Evolutionary conservation across 1,139 yeast genomes (phyloP), one percentile per base, ranked within the genome.

Genomic region (Scheffersomyces quercinus): DNA sequence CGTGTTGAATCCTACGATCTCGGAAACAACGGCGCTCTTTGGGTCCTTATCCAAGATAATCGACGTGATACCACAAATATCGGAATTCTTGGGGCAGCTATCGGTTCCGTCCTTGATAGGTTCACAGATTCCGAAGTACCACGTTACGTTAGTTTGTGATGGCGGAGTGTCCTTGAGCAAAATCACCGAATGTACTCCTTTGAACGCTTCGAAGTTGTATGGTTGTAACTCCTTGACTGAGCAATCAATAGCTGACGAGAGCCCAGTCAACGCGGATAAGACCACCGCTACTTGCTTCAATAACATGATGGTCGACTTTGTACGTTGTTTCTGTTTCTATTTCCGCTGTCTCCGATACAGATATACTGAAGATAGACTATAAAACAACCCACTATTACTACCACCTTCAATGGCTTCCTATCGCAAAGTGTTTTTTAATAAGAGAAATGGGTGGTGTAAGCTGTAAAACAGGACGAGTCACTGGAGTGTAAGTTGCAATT

Each of bases 101-200:
- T 65, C 65, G 5, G 70, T 62, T 5, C 59, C 65, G 29, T 64
- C 67, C 26, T 65, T 60, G 28, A 78, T 63, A 8, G 79, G 67
- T 37, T 78, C 82, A 64, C 96, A 88, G 10, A 89, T 73, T 38
- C 88, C 85, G 39, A 90, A 56, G 55, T 73, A 80, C 91, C 96
- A 88, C 3, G 80, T 73, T 32, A 74, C 65, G 41, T 71, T 75
- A 2, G 88, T 81, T 36, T 65, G 68, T 5, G 91, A 78, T 2
- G 98, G 98, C 24, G 97, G 97, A 11, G 97, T 88, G 39, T 76
- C 77, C 36, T 63, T 68, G 29, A 70, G 55, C 4, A 56, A 44
- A 7, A 70, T 56, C 13, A 70, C 68, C 3, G 65, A 53, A 52
- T 79, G 78, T 5, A 70, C 58, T 2, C 88, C 87, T 38, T 71